Evolutionary conservation across 2,329 filamentous ascomycete genomes (phyloP), one percentile per base, ranked within the genome.

Genomic region (Pseudogymnoascus sp.): DNA sequence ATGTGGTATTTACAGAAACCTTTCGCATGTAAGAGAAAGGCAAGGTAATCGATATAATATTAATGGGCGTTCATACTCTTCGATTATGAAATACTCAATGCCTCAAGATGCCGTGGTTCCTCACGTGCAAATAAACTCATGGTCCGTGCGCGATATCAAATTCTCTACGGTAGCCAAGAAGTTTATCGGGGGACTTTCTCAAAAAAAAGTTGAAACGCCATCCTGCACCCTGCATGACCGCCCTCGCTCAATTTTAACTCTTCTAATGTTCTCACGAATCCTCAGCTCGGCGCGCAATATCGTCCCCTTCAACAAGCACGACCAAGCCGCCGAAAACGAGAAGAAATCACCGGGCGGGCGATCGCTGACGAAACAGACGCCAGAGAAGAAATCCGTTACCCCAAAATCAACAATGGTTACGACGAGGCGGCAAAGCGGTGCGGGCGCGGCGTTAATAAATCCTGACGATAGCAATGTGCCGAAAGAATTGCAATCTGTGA

Each of bases 181-280:
- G 14, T 33, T 33, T 55, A 55, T 55, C 45, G 45, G 26, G 45
- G 45, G 45, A 55, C 26, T 33, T 55, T 55, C 29, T 33, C 29
- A 33, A 55, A 55, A 55, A 55, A 55, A 55, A 55, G 49, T 55
- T 55, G 49, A 55, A 55, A 21, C 49, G 49, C 49, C 29, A 12
- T 55, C 49, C 49, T 55, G 49, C 49, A 55, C 49, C 49, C 49
- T 55, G 49, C 49, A 55, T 55, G 49, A 55, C 29, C 8, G 49
- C 26, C 23, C 35, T 61, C 41, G 29, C 60, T 31, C 60, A 61
- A 33, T 16, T 10, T n/a, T 14, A 60, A 60, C 35, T 55, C 39
- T 33, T 35, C 61, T 59, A 62, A 62, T 62, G 61, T 49, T 62
- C 43, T 62, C 61, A 39, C 38, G 61, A 59, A 33, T 62, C 29